Evolutionary conservation across 352 stramenopile species (phyloP), one percentile per base, ranked within the genome.

Genomic region (Globisporangium camurandrum): DNA sequence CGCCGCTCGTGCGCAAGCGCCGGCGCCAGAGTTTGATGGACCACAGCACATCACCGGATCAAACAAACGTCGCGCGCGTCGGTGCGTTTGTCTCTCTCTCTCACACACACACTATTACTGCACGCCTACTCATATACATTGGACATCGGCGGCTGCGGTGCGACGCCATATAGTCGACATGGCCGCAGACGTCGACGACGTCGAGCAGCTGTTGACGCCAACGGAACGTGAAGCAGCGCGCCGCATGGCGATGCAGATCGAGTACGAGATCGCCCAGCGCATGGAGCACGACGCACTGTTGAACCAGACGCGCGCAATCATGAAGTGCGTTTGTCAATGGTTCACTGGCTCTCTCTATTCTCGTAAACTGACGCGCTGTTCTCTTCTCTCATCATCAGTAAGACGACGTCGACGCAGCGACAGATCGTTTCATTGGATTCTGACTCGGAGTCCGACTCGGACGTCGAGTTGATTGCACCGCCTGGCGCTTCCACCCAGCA

Each of bases 271-370:
- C 41, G 47, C 62, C 19, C 52, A 64, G 45, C 66, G 62, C 26
- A 56, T 89, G 30, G 62, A 69, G 16, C 59, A 75, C 31, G 77
- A 89, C 54, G 65, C 62, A 26, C 43, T 85, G 50, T 56, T 89
- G 20, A 83, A 66, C 46, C 68, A 84, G 46, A 84, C 77, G 23
- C 62, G 75, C 36, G 69, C 62, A 11, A 78, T 87, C 38, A 80
- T 89, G 55, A 69, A 56, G 52, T 83, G 57, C 19, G 58, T 64
- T 2, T 12, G 12, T 51, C 22, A 39, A 11, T 24, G 37, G n/a
- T 36, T 16, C 22, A 26, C 27, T 9, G 16, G 14, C 12, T 34
- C 24, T 30, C 5, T 27, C 19, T 10, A 28, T 24, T 30, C n/a
- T n/a, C n/a, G n/a, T n/a, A n/a, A n/a, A n/a, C n/a, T n/a, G n/a